These are phyloP conservation scores for Linnemannia elongata DNA, from an alignment of 192 early-diverging fungal species.

Conservation along the genomic window DNA sequence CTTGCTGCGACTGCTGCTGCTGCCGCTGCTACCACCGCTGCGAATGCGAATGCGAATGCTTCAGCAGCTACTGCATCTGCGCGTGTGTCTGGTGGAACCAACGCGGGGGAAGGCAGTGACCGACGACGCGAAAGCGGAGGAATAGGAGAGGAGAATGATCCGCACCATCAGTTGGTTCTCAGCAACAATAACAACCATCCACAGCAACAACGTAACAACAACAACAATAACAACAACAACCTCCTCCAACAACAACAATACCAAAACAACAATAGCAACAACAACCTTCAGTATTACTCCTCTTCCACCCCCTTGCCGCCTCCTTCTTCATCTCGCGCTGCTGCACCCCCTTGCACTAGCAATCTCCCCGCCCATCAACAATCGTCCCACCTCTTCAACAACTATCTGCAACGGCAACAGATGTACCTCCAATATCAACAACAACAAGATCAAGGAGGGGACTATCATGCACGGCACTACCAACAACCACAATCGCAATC, in stretches of 20 bases:
- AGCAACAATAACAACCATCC: neutral
- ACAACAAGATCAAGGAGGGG: slow-evolving; percentile 8
- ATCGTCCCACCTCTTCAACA: slow-evolving; percentile 25
- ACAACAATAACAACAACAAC: neutral
- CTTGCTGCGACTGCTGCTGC: neutral
- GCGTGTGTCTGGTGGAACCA: neutral
- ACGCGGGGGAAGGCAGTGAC: neutral
- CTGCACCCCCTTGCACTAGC: slow-evolving; percentile 6
- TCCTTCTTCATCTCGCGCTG: neutral
- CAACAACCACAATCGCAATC: slow-evolving; percentile 11
- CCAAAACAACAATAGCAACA: neutral
- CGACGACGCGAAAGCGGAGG: slow-evolving; percentile 1
- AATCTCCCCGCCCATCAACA: slow-evolving; percentile 30
- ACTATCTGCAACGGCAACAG: slow-evolving; percentile 32
- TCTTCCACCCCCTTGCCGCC: neutral
- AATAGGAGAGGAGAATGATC: neutral
- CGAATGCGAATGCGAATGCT: neutral
- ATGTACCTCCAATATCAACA: slow-evolving; percentile 3
- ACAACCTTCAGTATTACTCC: slow-evolving; percentile 2
- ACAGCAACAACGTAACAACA: neutral
- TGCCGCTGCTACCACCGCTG: neutral
- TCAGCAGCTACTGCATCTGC: neutral
- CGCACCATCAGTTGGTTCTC: neutral
- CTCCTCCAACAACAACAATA: neutral
- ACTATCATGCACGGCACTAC: neutral